Percentiles rank a stretch among this genome's conserved stretches.
phyloP scores from a whole-genome alignment of 352 stramenopile species.

The Phytophthora hybrid region DNA sequence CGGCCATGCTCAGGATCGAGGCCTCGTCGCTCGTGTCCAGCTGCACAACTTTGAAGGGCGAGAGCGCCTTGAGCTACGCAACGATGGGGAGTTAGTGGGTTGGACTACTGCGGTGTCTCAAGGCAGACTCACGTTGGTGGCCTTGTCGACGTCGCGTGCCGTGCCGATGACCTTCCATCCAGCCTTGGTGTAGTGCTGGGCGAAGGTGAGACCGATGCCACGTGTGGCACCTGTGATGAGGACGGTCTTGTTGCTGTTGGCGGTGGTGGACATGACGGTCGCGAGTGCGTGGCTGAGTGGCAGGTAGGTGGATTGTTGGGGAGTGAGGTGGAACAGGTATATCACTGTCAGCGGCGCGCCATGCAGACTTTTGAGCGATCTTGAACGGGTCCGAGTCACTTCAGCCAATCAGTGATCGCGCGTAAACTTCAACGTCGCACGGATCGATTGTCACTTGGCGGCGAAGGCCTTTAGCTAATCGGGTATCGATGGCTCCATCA shows the following conservation, averaged over 20 bases:
- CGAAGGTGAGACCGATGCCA: constrained; percentile 56
- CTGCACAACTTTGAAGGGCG: constrained; percentile 50
- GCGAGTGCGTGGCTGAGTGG: neutral
- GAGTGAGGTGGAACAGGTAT: neutral
- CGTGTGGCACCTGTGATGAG: constrained; percentile 58
- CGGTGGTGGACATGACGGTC: too few relatives aligned
- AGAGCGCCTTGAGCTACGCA: constrained; percentile 39
- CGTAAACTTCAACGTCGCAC: too few relatives aligned
- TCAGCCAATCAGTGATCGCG: too few relatives aligned
- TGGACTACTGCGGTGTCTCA: neutral
- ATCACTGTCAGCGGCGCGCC: too few relatives aligned
- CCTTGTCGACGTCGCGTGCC: constrained; percentile 38
- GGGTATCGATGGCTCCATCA: too few relatives aligned
- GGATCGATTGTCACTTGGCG: too few relatives aligned
- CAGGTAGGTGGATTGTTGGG: neutral
- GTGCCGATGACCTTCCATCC: constrained; percentile 62
- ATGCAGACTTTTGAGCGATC: too few relatives aligned
- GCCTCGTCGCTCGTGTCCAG: constrained; percentile 55
- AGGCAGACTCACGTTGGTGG: constrained; percentile 36
- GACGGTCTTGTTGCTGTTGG: constrained; percentile 47
- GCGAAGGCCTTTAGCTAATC: too few relatives aligned
- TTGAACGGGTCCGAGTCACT: too few relatives aligned
- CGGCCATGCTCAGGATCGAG: constrained; percentile 46
- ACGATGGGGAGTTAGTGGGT: neutral
- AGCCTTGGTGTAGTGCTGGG: constrained; percentile 46